These are phyloP conservation scores for Trypanosoma rangeli DNA, from an alignment of 208 protist species.

Conservation along the genomic window DNA sequence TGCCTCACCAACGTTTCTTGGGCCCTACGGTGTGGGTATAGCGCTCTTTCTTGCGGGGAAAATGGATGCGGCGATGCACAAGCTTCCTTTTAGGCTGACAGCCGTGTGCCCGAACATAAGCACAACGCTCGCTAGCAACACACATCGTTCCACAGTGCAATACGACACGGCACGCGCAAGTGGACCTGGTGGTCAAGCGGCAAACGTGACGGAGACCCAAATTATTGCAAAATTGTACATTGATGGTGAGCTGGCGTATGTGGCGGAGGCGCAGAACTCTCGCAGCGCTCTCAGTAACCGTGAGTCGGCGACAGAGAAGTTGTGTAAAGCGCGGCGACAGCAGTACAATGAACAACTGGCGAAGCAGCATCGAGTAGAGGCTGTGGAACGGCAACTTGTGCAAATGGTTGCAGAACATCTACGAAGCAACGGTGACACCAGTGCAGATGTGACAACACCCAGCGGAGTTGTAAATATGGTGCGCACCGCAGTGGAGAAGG, in stretches of 20 bases:
- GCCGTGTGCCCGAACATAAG: conserved; percentile 57
- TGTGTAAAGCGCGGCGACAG: conserved; percentile 44
- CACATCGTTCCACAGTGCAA: conserved; percentile 36
- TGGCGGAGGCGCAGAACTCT: conserved; percentile 83
- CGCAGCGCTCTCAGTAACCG: conserved; percentile 83
- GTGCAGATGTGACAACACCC: conserved; percentile 30
- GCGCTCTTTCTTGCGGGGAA: conserved; percentile 36
- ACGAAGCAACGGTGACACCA: conserved; percentile 7
- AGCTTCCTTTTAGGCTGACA: conserved; percentile 37
- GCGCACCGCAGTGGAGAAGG: conserved; percentile 20
- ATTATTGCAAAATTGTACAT: conserved; percentile 80
- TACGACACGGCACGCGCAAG: conserved; percentile 83
- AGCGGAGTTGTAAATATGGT: conserved; percentile 34
- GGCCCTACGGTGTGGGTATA: conserved; percentile 57
- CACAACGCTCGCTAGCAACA: conserved; percentile 49
- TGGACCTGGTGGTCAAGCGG: conserved; percentile 86
- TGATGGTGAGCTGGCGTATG: conserved; percentile 67
- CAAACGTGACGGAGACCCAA: conserved; percentile 88
- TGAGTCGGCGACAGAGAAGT: conserved; percentile 68
- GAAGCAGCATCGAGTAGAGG: conserved; percentile 45
- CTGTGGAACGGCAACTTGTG: conserved; percentile 40
- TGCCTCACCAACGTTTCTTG: conserved; percentile 24
- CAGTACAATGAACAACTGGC: conserved; percentile 78
- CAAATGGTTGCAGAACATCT: conserved; percentile 12
- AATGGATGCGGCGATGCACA: background rate